phyloP scores from a whole-genome alignment of 257 asterid genomes.

The Solanum bulbocastanum region DNA sequence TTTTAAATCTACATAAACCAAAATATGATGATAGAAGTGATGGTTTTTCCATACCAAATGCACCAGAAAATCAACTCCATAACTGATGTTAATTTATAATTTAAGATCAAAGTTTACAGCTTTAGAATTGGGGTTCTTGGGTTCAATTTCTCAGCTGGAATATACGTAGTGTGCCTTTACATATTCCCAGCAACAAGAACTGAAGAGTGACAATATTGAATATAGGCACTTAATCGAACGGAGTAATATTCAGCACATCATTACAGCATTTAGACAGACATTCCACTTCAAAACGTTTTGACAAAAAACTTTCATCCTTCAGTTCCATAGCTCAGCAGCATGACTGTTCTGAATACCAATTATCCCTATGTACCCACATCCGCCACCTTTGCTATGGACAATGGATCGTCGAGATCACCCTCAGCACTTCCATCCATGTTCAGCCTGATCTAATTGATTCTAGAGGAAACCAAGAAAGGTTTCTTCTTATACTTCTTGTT shows the following conservation, averaged over 20 bases:
- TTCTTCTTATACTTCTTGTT: neutral
- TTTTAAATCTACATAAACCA: neutral
- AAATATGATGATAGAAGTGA: neutral
- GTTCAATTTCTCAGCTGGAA: neutral
- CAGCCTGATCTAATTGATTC: neutral
- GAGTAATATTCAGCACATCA: neutral
- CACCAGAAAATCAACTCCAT: neutral
- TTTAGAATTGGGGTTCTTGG: neutral
- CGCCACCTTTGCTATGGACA: neutral
- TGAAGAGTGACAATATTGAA: neutral
- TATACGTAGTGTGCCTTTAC: neutral
- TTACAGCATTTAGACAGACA: neutral
- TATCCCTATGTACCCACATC: neutral
- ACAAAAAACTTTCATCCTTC: neutral
- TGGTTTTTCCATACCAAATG: neutral
- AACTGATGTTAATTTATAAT: neutral
- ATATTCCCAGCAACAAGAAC: neutral
- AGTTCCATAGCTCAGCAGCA: neutral
- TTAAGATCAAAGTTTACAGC: neutral
- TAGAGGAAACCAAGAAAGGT: neutral
- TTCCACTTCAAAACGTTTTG: neutral
- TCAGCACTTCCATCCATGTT: neutral
- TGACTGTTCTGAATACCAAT: neutral
- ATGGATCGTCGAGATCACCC: neutral
- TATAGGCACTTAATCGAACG: neutral